A percentile compares a stretch with the other conserved stretches of the same genome.
Conservation (phyloP, 208 protist genomes). For the Leishmania major region DNA sequence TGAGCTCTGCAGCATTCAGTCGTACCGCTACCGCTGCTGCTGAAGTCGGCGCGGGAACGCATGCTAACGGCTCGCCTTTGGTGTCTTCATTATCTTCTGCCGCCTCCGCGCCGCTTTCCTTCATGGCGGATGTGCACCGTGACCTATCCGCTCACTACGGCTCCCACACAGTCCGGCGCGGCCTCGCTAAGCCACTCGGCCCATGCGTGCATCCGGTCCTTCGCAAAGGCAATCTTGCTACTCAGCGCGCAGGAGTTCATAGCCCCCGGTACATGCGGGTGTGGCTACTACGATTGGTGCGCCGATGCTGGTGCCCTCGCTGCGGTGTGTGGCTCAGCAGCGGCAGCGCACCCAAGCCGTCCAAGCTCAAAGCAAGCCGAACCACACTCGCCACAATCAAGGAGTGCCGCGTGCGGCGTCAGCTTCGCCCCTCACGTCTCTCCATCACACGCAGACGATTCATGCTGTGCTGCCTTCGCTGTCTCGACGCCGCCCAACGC, state of each 20-base stretch:
- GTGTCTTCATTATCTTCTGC: background rate
- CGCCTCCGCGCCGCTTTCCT: background rate
- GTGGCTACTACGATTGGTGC: slow-evolving; percentile 38
- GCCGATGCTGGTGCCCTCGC: slow-evolving; percentile 57
- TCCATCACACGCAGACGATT: background rate
- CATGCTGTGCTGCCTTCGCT: slow-evolving; percentile 20
- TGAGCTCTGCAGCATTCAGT: background rate
- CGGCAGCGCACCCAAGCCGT: slow-evolving; percentile 5
- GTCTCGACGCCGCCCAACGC: slow-evolving; percentile 8
- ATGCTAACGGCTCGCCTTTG: background rate
- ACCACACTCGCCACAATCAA: slow-evolving; percentile 8
- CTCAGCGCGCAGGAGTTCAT: slow-evolving; percentile 29
- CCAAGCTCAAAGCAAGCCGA: background rate
- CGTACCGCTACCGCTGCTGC: background rate
- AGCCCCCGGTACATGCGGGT: slow-evolving; percentile 42
- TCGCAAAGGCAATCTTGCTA: slow-evolving; percentile 17
- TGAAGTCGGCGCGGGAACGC: background rate
- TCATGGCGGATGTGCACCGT: slow-evolving; percentile 33
- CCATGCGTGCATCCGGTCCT: slow-evolving; percentile 37
- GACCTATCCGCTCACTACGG: slow-evolving; percentile 85
- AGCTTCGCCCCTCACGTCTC: background rate
- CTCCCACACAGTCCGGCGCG: slow-evolving; percentile 59
- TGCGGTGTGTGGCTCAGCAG: slow-evolving; percentile 58
- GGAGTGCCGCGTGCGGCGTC: slow-evolving; percentile 20
- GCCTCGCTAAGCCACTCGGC: slow-evolving; percentile 56